Conservation (phyloP, 2,329 filamentous ascomycete genomes). For the Dothiorella sarmentorum region DNA sequence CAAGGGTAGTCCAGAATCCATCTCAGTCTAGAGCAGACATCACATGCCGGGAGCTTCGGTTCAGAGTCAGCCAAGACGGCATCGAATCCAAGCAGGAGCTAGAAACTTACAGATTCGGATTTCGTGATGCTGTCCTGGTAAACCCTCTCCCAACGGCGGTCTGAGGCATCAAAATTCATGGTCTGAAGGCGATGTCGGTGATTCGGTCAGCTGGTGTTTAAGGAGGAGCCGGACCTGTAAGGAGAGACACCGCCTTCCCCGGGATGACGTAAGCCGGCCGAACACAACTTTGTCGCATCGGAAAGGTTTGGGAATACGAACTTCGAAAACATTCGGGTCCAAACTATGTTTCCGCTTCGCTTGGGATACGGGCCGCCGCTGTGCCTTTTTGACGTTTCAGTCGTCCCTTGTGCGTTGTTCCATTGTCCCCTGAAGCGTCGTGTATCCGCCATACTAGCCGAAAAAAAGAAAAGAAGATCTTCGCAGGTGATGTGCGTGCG, state of each 20-base stretch:
- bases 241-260: conserved; percentile 10
- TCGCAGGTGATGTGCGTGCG: too few relatives aligned
- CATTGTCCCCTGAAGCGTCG: conserved; percentile 9
- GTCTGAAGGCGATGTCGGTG: background rate
- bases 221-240: conserved; percentile 1
- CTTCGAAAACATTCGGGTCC: background rate
- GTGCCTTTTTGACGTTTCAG: background rate
- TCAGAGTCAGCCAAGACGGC: background rate
- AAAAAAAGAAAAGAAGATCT: too few relatives aligned
- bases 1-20: background rate
- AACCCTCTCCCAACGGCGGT: conserved; percentile 2
- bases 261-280: conserved; percentile 6
- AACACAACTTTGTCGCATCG: conserved; percentile 1
- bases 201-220: background rate
- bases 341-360: background rate
- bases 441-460: too few relatives aligned
- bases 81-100: too few relatives aligned
- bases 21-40: conserved; percentile 3
- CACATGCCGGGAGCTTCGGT: conserved; percentile 1
- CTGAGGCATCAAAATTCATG: conserved; percentile 8
- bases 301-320: background rate
- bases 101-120: background rate
- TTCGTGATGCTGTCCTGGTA: conserved; percentile 2
- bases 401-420: background rate
- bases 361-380: background rate